phyloP scores from a whole-genome alignment of 2,329 filamentous ascomycete genomes.

The Microdochium paspali region DNA sequence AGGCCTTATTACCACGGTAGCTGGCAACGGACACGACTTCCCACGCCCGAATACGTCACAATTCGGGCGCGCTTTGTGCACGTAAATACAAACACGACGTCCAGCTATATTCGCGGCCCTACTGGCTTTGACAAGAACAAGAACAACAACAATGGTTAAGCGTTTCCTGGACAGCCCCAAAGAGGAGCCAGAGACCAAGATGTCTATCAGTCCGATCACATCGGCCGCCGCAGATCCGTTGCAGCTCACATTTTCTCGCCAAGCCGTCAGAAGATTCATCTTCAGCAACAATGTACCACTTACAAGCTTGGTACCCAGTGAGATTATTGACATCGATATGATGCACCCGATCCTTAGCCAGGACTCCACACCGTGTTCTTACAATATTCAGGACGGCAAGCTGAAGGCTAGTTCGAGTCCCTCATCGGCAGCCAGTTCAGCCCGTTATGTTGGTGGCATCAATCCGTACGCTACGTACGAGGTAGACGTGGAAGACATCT shows the following conservation, averaged over 20 bases:
- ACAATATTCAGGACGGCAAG: neutral
- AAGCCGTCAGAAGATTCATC: slow-evolving; percentile 1
- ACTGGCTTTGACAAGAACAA: no score
- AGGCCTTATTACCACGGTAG: no score
- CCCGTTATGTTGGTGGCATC: slow-evolving; percentile 1
- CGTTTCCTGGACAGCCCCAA: no score
- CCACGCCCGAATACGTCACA: no score
- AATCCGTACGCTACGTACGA: slow-evolving; percentile 1
- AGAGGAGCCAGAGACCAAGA: no score
- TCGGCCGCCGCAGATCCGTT: slow-evolving; percentile 3
- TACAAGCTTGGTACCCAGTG: neutral
- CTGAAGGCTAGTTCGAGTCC: neutral
- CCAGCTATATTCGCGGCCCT: no score
- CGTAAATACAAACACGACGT: no score
- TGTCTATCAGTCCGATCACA: neutral
- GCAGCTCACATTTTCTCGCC: slow-evolving; percentile 2
- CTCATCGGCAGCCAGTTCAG: neutral
- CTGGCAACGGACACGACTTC: no score
- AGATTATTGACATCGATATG: neutral
- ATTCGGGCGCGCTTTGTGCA: no score
- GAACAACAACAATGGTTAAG: no score
- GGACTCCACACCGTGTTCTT: neutral
- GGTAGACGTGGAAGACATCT: neutral
- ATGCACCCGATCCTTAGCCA: slow-evolving; percentile 1
- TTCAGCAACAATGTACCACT: slow-evolving; percentile 2